phyloP scores from a whole-genome alignment of 768 basidiomycete genomes.

The Xanthoconium stramineum region DNA sequence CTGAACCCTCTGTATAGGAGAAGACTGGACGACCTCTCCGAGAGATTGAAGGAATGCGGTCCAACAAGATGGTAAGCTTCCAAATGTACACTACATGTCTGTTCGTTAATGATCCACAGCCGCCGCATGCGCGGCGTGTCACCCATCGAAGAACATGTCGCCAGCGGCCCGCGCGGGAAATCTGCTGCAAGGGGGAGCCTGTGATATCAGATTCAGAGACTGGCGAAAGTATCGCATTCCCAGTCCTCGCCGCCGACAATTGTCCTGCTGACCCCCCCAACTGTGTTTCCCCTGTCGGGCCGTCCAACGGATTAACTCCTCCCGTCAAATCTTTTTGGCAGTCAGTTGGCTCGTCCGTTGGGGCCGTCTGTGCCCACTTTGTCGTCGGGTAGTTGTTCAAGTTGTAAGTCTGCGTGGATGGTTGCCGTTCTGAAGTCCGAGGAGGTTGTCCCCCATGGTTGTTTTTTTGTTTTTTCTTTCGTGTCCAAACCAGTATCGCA shows the following conservation, averaged over 20 bases:
- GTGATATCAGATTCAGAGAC: neutral
- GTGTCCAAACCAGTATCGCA: too few species aligned
- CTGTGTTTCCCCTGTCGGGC: neutral
- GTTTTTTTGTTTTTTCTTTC: too few species aligned
- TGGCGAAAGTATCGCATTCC: too few species aligned
- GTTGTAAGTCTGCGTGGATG: neutral
- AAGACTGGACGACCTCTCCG: slow-evolving; percentile 6
- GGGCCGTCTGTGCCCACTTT: neutral
- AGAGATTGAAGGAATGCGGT: neutral
- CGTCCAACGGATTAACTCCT: neutral
- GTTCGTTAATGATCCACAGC: neutral
- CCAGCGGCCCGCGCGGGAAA: neutral
- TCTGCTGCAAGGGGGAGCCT: neutral
- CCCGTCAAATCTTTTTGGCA: neutral
- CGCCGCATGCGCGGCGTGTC: neutral
- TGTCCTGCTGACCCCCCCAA: neutral
- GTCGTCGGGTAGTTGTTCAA: neutral
- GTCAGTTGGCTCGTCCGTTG: slow-evolving; percentile 1
- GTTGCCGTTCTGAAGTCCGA: too few species aligned
- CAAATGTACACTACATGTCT: neutral
- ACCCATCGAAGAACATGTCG: neutral
- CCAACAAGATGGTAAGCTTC: neutral
- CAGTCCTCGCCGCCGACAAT: neutral
- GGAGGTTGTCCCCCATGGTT: too few species aligned
- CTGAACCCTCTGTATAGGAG: slow-evolving; percentile 6